These are phyloP conservation scores for Populus hybrid DNA, from an alignment of 441 rosid genomes.

Conservation along the genomic window DNA sequence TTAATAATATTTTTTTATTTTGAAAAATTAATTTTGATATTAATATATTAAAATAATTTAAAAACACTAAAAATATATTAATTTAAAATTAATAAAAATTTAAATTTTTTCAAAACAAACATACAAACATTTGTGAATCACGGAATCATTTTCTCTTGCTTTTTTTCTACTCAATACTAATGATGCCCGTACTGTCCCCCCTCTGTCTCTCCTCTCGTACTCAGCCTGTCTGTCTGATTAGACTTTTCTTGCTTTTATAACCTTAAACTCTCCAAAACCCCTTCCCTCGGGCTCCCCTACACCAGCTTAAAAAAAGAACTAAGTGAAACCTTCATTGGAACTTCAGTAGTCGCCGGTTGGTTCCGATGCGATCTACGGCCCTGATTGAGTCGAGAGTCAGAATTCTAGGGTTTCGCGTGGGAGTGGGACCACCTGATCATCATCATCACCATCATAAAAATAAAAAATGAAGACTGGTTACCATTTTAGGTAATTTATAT, in stretches of 20 bases:
- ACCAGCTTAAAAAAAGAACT: neutral
- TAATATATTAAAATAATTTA: too few species aligned
- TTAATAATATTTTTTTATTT: too few species aligned
- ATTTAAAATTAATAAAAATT: too few species aligned
- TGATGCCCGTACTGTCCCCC: neutral
- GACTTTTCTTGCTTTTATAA: neutral
- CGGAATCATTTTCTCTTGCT: slow-evolving; percentile 9
- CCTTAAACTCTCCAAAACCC: neutral
- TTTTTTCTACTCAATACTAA: neutral
- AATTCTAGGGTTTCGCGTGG: slow-evolving; percentile 12
- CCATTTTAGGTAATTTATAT: neutral
- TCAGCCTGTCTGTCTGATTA: neutral
- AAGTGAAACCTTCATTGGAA: neutral
- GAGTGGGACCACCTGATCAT: slow-evolving; percentile 15
- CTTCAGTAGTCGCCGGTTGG: slow-evolving; percentile 15
- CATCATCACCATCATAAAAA: too few species aligned
- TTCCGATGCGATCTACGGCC: slow-evolving; percentile 36
- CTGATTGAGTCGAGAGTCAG: slow-evolving; percentile 20
- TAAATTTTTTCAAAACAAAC: too few species aligned
- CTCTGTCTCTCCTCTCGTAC: neutral
- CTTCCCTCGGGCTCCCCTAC: neutral
- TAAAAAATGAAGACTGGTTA: neutral
- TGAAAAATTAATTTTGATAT: too few species aligned
- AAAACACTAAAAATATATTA: too few species aligned
- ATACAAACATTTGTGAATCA: slow-evolving; percentile 1